Base-by-base conservation (phyloP, 2,329 filamentous ascomycete species). In the Colletotrichum horii region DNA sequence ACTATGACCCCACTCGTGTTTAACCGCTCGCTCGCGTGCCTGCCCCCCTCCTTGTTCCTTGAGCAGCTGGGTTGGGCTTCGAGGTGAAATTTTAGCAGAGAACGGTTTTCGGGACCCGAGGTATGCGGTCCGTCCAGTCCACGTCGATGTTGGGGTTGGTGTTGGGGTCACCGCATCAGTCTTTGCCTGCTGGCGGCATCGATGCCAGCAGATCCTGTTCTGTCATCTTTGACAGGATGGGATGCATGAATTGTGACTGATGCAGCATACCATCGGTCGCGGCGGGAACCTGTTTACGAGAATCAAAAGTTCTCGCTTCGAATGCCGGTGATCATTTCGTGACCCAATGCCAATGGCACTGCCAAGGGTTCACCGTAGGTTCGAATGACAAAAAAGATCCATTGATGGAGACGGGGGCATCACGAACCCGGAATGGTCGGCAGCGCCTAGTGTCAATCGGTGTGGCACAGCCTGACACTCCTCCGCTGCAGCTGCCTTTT, bases 331-430 rank as follows among this genome's bases (percentile, higher is more conserved):
- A 28, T n/a, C 19, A 43, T 19, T 71, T 65, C 55, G 43, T n/a
- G 16, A 62, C 58, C 34, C 65, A 65, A 66, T 52, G 28, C 43
- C 30, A 64, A 38, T 56, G 61, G 32, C 22, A 14, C 24, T 26
- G 73, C 73, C 64, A 73, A 75, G 70, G 22, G 32, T 30, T 66
- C 34, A 56, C 34, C 64, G 73, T 68, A 36, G 56, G n/a, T 64
- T 60, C 61, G 43, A 16, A 66, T 74, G 70, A 60, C 65, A 74
- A 69, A 74, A 26, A 60, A 60, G 48, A 76, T 76, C 58, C 74
- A 76, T 74, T 36, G 70, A 74, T 55, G 74, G 70, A 76, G 58
- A 34, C 26, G 22, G 38, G 4, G 36, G 67, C 70, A 69, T 74
- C 32, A 30, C 36, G 60, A 58, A 65, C 28, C 74, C 58, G 70